Base-by-base conservation (phyloP, 2,329 filamentous ascomycete species). In the Xylariaceae sp. region DNA sequence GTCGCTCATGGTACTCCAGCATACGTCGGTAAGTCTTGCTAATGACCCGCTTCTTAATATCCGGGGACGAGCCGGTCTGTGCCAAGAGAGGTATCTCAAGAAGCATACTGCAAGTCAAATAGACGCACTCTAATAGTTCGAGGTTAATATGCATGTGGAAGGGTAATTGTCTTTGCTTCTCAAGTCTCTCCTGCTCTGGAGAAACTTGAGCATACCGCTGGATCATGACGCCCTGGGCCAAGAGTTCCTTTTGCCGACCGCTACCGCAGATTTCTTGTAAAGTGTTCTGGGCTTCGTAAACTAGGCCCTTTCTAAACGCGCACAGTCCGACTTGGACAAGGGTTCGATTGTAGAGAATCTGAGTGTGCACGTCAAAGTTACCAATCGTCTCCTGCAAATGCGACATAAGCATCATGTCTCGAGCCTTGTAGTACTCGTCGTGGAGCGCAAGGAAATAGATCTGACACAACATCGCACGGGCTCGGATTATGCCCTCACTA, bases 81-180 rank as follows among this genome's bases (percentile, higher is more conserved):
- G 95, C 96, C 66, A 99, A 88, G 45, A 98, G 88, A 58, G 95
- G 95, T 61, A 99, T 98, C 80, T 99, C 95, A 54, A 99, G 86
- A 64, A 99, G 89, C 95, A 99, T 99, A 78, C 92, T 97, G 81
- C 93, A 98, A 48, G 95, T 98, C 57, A 99, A 85, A 80, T 99
- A 99, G 60, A 98, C 93, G 71, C 95, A 98, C 80, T 99, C 95
- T 40, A 99, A 85, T 52, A 99, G 86, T 76, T 99, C 95, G 50
- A 99, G 85, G 82, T 99, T 99, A 82, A 99, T 99, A 84, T 99
- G 95, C 92, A 99, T 97, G 81, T 99, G 95, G 88, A 99, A 99
- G 40, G 95, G 95, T 65, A 99, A 85, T 79, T 99, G 95, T 69
- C 95, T 89, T 79, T 98, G 93, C 74, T 95, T 91, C 81, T 99